Evolutionary conservation across 495 filamentous ascomycete genomes (phyloP).

Genomic region (Penicillium daleae): DNA sequence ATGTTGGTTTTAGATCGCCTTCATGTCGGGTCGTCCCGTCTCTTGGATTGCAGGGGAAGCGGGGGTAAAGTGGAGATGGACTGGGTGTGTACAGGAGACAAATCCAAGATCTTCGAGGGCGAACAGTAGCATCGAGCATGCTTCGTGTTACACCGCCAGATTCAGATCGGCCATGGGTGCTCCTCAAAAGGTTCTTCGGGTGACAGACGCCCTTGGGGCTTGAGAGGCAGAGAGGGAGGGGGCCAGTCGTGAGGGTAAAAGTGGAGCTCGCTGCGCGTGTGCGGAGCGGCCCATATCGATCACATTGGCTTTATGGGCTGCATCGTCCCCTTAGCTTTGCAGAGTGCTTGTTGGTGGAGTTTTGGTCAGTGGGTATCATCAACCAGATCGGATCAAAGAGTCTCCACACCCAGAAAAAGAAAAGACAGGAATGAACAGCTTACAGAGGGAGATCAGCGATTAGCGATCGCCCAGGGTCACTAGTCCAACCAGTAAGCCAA

Average conservation of each 20-base stretch:
- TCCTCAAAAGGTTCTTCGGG: not conserved
- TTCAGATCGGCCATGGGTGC: conserved; percentile 23
- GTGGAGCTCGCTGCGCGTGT: conserved; percentile 7
- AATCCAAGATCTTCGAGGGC: conserved; percentile 21
- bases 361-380: conserved; percentile 4
- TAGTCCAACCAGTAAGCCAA: not conserved
- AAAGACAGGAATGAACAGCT: not conserved
- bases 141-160: conserved; percentile 37
- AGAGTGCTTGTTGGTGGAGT: conserved; percentile 10
- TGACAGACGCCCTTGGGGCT: not conserved
- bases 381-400: conserved; percentile 11
- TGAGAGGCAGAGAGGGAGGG: conserved; percentile 1
- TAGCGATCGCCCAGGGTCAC: not conserved
- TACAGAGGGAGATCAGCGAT: not conserved
- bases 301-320: conserved; percentile 29
- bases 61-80: not conserved
- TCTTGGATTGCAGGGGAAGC: conserved; percentile 3
- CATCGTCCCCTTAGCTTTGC: conserved; percentile 19
- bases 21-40: conserved; percentile 16
- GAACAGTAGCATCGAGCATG: conserved; percentile 19
- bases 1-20: conserved; percentile 6
- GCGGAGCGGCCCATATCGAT: conserved; percentile 25
- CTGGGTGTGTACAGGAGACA: conserved; percentile 12
- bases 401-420: not conserved
- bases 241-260: conserved; percentile 1